phyloP scores from a whole-genome alignment of 495 filamentous ascomycete genomes.

The Monascus purpureus region DNA sequence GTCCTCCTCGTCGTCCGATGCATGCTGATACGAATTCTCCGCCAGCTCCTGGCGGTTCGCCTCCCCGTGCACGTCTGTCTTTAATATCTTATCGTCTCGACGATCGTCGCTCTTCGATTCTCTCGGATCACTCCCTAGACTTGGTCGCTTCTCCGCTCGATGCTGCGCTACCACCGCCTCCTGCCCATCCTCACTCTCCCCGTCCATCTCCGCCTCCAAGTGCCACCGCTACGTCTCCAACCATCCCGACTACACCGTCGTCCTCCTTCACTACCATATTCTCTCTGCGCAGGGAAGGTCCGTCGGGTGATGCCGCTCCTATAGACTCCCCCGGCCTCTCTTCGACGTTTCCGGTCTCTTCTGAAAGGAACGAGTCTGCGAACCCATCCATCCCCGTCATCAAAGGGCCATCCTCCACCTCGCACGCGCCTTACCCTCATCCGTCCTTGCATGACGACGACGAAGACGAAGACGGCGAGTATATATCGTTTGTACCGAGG shows the following conservation, averaged over 20 bases:
- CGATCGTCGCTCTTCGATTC: constrained; percentile 2
- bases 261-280: constrained; percentile 10
- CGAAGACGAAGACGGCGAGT: constrained; percentile 16
- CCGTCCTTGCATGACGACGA: constrained; percentile 16
- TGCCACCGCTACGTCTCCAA: not conserved
- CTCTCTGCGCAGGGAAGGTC: constrained; percentile 24
- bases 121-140: not conserved
- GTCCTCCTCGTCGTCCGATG: too few relatives aligned
- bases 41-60: constrained; percentile 15
- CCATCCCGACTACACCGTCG: constrained; percentile 1
- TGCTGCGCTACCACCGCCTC: constrained; percentile 3
- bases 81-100: constrained; percentile 2
- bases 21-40: too few relatives aligned
- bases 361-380: constrained; percentile 15
- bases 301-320: constrained; percentile 21
- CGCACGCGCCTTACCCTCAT: constrained; percentile 5
- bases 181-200: constrained; percentile 7
- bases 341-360: constrained; percentile 12
- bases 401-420: not conserved
- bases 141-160: not conserved
- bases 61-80: constrained; percentile 1
- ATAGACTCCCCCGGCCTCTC: constrained; percentile 10
- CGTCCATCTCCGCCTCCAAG: constrained; percentile 8
- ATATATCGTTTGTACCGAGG: constrained; percentile 20
- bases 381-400: constrained; percentile 11